These are phyloP conservation scores for Sisymbrium altissimum DNA, from an alignment of 345 rosid genomes.

Conservation along the genomic window DNA sequence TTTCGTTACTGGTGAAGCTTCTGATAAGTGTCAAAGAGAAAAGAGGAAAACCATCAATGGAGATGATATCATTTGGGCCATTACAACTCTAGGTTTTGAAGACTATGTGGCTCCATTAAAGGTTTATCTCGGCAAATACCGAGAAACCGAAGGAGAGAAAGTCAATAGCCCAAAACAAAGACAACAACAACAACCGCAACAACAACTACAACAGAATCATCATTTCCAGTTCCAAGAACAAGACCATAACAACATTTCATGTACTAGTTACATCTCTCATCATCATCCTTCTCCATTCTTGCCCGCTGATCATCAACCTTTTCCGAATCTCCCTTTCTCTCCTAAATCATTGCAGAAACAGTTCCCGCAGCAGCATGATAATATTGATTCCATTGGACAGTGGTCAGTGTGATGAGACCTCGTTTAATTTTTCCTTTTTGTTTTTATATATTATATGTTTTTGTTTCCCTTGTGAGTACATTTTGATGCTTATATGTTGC, in stretches of 20 bases:
- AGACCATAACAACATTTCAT: constrained; percentile 33
- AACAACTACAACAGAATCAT: constrained; percentile 37
- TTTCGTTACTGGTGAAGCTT: constrained; percentile 69
- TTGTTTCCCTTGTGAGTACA: constrained; percentile 1
- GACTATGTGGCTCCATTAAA: constrained; percentile 59
- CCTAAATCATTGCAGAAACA: constrained; percentile 58
- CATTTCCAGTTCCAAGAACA: constrained; percentile 32
- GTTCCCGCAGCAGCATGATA: constrained; percentile 60
- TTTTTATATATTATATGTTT: not conserved
- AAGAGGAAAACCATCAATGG: constrained; percentile 72
- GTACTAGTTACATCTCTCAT: constrained; percentile 41
- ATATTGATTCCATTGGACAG: constrained; percentile 32
- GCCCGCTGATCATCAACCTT: constrained; percentile 43
- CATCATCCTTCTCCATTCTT: constrained; percentile 38
- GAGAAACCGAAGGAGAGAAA: constrained; percentile 67
- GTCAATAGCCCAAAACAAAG: constrained; percentile 56
- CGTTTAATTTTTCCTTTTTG: not conserved
- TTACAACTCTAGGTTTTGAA: constrained; percentile 67
- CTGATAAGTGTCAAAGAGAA: constrained; percentile 69
- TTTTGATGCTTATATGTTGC: constrained; percentile 8
- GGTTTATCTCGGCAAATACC: constrained; percentile 51
- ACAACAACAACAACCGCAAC: constrained; percentile 27
- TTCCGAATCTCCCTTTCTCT: constrained; percentile 52
- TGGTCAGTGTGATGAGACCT: constrained; percentile 8
- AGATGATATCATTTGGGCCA: constrained; percentile 74